These are phyloP conservation scores for Plasmodium malariae DNA, from an alignment of 169 alveolate genomes.

Conservation along the genomic window DNA sequence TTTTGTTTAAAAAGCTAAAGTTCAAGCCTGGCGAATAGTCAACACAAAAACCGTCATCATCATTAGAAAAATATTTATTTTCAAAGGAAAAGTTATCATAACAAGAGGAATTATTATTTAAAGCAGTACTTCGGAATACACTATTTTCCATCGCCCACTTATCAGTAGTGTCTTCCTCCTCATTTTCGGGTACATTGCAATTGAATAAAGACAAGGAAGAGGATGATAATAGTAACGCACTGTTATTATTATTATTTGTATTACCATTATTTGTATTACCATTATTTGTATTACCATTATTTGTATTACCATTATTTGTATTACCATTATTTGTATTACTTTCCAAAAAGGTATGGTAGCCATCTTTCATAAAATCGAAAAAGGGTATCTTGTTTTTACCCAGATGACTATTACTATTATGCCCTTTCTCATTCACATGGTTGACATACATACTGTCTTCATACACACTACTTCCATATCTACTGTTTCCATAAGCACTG, in stretches of 20 bases:
- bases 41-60: constrained; percentile 22
- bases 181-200: background rate
- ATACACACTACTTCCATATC: too few relatives aligned
- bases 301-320: too few relatives aligned
- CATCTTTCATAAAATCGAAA: constrained; percentile 8
- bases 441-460: too few relatives aligned
- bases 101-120: background rate
- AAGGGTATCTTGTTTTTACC: background rate
- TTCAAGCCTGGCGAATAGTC: constrained; percentile 9
- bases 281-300: background rate
- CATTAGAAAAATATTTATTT: background rate
- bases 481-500: too few relatives aligned
- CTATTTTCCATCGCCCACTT: background rate
- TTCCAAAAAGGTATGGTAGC: background rate
- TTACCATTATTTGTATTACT: background rate
- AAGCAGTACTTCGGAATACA: background rate
- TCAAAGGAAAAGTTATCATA: background rate
- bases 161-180: background rate
- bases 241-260: background rate
- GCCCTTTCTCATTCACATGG: too few relatives aligned
- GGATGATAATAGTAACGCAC: too few relatives aligned
- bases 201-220: constrained; percentile 4
- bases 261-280: too few relatives aligned
- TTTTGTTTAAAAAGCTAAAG: constrained; percentile 14
- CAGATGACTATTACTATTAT: background rate